Evolutionary conservation across 805 yeast species (phyloP).

Genomic region (Cyberlindnera maritima): DNA sequence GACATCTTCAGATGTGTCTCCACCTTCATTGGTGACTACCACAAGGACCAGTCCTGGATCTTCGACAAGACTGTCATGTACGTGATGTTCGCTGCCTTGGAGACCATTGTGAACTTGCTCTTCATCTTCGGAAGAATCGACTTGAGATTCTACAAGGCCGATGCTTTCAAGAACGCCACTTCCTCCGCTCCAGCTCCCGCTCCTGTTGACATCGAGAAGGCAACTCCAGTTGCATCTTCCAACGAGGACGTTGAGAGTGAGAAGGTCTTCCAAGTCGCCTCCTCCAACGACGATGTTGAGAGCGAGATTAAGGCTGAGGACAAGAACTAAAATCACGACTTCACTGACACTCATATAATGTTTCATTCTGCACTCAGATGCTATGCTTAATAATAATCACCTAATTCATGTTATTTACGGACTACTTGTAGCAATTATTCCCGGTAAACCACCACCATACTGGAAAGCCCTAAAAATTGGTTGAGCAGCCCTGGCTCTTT

Average conservation of each 20-base stretch:
- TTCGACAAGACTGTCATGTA: constrained; percentile 62
- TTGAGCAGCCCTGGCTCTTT: background rate
- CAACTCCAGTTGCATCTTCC: background rate
- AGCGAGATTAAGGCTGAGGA: too few relatives aligned
- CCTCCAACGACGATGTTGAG: constrained; percentile 3
- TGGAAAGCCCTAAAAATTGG: background rate
- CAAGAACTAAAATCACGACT: constrained; percentile 1
- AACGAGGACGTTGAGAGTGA: constrained; percentile 3
- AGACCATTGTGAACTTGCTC: constrained; percentile 51
- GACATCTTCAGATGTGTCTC: constrained; percentile 50
- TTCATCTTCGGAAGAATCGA: constrained; percentile 68
- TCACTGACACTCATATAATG: background rate
- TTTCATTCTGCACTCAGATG: background rate
- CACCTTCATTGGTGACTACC: constrained; percentile 35
- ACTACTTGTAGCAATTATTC: background rate
- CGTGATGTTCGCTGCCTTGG: constrained; percentile 66
- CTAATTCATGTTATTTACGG: background rate
- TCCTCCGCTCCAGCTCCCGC: background rate
- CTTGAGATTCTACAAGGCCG: constrained; percentile 78
- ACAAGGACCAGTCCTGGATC: constrained; percentile 40
- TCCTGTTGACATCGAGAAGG: constrained; percentile 3
- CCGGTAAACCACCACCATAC: too few relatives aligned
- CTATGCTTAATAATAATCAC: background rate
- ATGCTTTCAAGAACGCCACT: constrained; percentile 31
- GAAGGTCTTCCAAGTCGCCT: background rate